A percentile compares a stretch with the other conserved stretches of the same genome.
Evolutionary conservation across 2,329 filamentous ascomycete species (phyloP).

Genomic region (Xylariomycetidae sp.): DNA sequence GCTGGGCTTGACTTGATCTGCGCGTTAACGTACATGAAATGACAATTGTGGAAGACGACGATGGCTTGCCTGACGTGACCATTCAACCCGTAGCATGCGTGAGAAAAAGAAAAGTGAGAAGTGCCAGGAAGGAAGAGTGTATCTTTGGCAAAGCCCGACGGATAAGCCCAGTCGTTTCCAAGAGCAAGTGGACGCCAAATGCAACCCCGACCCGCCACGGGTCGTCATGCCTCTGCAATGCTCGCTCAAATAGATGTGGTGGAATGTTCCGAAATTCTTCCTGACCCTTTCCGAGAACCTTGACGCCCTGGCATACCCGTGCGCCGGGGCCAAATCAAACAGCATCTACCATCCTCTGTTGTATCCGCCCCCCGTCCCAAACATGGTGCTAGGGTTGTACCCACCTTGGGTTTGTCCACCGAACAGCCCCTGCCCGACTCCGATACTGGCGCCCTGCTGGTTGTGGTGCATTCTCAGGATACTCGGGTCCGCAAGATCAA

Average conservation of each 20-base stretch:
- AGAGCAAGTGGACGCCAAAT: constrained; percentile 30
- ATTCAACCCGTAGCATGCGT: too few relatives aligned
- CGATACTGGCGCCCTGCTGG: constrained; percentile 66
- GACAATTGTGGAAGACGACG: constrained; percentile 61
- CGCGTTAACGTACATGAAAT: constrained; percentile 63
- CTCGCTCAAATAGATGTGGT: constrained; percentile 39
- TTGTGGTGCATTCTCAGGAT: constrained; percentile 93
- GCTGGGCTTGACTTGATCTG: constrained; percentile 33
- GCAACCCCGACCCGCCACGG: constrained; percentile 27
- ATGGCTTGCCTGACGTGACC: constrained; percentile 58
- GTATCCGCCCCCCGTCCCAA: constrained; percentile 50
- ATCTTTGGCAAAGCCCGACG: constrained; percentile 25
- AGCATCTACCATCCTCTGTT: constrained; percentile 59
- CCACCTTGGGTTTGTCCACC: constrained; percentile 88
- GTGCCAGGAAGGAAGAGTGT: constrained; percentile 21
- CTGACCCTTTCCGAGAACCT: constrained; percentile 21
- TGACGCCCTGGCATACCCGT: constrained; percentile 22
- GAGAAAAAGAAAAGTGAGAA: too few relatives aligned
- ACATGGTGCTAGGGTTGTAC: constrained; percentile 86
- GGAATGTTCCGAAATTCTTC: constrained; percentile 26
- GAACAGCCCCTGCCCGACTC: constrained; percentile 85
- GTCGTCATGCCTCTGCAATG: constrained; percentile 34
- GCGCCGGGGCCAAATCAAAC: constrained; percentile 22
- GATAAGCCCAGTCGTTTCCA: constrained; percentile 28
- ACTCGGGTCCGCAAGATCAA: constrained; percentile 99